Percentiles rank a stretch among this genome's conserved stretches.
These are phyloP conservation scores for Phytophthora syringae DNA, from an alignment of 352 stramenopile species.

Conservation along the genomic window DNA sequence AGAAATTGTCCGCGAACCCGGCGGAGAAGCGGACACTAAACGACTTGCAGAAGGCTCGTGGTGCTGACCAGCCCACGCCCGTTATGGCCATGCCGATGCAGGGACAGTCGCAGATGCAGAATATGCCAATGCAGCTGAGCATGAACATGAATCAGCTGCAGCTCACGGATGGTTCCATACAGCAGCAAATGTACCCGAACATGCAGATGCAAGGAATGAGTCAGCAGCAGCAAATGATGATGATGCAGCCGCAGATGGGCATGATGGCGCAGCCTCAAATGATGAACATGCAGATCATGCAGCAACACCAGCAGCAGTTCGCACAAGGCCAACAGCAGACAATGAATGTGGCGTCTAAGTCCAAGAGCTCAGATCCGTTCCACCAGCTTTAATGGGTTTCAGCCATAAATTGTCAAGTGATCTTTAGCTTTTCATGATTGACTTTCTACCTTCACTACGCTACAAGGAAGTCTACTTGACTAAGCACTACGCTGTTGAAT, in stretches of 20 bases:
- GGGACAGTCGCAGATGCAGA: conserved; percentile 32
- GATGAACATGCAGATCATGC: conserved; percentile 39
- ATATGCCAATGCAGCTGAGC: conserved; percentile 36
- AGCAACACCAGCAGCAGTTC: conserved; percentile 36
- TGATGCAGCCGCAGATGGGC: conserved; percentile 53
- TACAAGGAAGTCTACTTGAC: too few species aligned
- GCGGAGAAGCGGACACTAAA: conserved; percentile 60
- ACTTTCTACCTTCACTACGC: not conserved
- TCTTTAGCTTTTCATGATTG: not conserved
- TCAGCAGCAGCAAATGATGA: conserved; percentile 46
- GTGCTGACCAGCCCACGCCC: conserved; percentile 36
- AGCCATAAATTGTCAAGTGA: conserved; percentile 3
- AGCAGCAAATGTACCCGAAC: conserved; percentile 44
- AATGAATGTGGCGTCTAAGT: conserved; percentile 6
- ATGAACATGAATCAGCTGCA: conserved; percentile 49
- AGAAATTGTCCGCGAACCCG: conserved; percentile 38
- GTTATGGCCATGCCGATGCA: conserved; percentile 52
- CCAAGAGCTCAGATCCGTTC: conserved; percentile 33
- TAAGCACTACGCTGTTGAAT: too few species aligned
- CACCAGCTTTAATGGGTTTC: conserved; percentile 27
- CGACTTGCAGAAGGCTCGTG: conserved; percentile 61
- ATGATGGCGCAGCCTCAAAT: conserved; percentile 48
- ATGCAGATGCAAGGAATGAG: conserved; percentile 49
- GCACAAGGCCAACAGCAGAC: conserved; percentile 11
- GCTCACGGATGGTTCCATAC: conserved; percentile 37